These are phyloP conservation scores for Phytophthora sp. DNA, from an alignment of 352 stramenopile genomes.

Conservation along the genomic window DNA sequence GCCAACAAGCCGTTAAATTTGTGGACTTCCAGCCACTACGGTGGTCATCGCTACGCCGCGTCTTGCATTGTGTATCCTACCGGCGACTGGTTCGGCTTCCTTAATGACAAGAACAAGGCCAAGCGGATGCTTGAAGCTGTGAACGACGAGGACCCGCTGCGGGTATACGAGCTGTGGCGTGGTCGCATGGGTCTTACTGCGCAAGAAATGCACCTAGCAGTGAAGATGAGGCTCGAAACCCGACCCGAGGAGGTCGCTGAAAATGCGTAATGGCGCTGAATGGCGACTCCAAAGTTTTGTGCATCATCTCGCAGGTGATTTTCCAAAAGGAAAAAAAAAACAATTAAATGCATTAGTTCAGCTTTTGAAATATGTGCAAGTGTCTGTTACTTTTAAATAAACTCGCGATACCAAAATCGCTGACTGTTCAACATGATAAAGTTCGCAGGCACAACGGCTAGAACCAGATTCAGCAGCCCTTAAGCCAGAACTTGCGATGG, in stretches of 20 bases:
- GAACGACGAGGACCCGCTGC: slow-evolving; percentile 48
- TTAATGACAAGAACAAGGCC: slow-evolving; percentile 65
- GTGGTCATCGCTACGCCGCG: slow-evolving; percentile 74
- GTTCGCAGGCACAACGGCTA: slow-evolving; percentile 3
- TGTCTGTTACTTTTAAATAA: no score
- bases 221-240: slow-evolving; percentile 37
- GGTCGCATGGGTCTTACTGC: slow-evolving; percentile 64
- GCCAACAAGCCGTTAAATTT: slow-evolving; percentile 52
- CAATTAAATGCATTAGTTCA: slow-evolving; percentile 1
- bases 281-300: neutral
- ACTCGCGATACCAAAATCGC: no score
- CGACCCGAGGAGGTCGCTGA: slow-evolving; percentile 17
- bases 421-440: neutral
- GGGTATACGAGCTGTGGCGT: slow-evolving; percentile 62
- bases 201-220: slow-evolving; percentile 52
- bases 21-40: slow-evolving; percentile 74
- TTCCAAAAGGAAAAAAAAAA: neutral
- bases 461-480: slow-evolving; percentile 9
- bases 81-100: slow-evolving; percentile 77
- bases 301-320: neutral
- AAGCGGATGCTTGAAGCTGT: slow-evolving; percentile 50
- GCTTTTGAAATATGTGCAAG: neutral
- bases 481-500: neutral
- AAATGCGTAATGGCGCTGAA: slow-evolving; percentile 21
- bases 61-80: slow-evolving; percentile 78